Evolutionary conservation across 169 alveolate species (phyloP), one percentile per base, ranked within the genome.

Genomic region (Cryptosporidium ubiquitum): DNA sequence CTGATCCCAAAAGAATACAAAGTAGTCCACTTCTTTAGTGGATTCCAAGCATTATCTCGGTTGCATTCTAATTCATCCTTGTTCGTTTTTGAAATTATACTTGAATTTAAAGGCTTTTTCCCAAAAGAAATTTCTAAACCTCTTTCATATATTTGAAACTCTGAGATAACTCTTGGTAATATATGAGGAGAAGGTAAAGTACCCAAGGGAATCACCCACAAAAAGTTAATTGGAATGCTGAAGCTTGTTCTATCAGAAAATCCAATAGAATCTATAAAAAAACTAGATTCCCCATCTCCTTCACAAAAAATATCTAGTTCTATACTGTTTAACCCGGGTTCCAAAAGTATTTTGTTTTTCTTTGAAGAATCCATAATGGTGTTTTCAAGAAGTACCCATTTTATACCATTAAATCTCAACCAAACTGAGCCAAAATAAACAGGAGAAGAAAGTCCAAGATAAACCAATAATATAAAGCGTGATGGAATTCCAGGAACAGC

Each of bases 111-210:
- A n/a, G 1, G 42, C n/a, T 35, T 37, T 12, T 37, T 37, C 51
- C 52, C 71, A 64, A 49, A 64, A 14, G 5, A 20, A 2, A 33
- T 33, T 29, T 33, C 64, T 18, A 20, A 10, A 37, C 7, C 9
- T 7, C 4, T 55, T 39, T 79, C 89, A 39, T 39, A 42, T 79
- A 18, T 16, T 47, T 61, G 66, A 79, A 79, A 79, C n/a, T 79
- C 74, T 10, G 58, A 61, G 1, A 66, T 47, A 10, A 79, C 75
- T 31, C 44, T 79, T 23, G 89, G 47, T 18, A 79, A 44, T 42
- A 79, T 79, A 79, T 79, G 89, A n/a, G 89, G 89, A 14, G 89
- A 79, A 18, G 89, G 89, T 14, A 79, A 49, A 18, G 89, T 64
- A 1, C 89, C 89, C 10, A 79, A 29, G 7, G 89, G 89, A 23